phyloP scores from a whole-genome alignment of 2,329 filamentous ascomycete species.

The Aureobasidium zeae region DNA sequence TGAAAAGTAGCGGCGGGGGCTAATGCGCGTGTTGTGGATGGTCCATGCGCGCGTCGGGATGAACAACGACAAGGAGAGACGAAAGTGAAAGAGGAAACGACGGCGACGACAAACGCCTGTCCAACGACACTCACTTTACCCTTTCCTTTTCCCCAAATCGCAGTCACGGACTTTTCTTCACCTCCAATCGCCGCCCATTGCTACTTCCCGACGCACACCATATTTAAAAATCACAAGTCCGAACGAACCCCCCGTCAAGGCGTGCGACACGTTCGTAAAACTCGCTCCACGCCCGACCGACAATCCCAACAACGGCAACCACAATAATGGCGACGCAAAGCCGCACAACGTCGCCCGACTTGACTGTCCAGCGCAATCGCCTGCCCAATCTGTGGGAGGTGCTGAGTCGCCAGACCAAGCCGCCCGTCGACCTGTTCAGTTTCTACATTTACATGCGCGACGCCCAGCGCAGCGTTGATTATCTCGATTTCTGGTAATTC shows the following conservation, averaged over 20 bases:
- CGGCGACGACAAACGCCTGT: background rate
- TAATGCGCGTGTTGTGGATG: background rate
- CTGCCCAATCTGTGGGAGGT: slow-evolving; percentile 95
- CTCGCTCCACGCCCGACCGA: background rate
- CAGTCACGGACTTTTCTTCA: no score
- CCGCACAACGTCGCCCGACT: slow-evolving; percentile 2
- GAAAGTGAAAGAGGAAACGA: background rate
- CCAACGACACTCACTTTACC: background rate
- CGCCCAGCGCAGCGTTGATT: slow-evolving; percentile 94
- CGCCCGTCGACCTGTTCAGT: slow-evolving; percentile 92
- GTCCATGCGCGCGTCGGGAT: background rate
- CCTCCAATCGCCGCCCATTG: no score
- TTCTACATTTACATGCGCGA: slow-evolving; percentile 99
- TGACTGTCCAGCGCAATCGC: slow-evolving; percentile 53
- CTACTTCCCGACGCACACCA: no score
- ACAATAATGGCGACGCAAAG: slow-evolving; percentile 11
- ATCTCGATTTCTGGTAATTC: slow-evolving; percentile 98
- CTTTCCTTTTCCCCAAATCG: no score
- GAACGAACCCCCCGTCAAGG: no score
- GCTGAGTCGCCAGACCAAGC: slow-evolving; percentile 82
- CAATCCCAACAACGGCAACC: background rate
- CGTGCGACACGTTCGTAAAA: slow-evolving; percentile 12
- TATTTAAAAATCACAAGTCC: no score
- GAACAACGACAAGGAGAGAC: background rate
- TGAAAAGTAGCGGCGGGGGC: no score